Evolutionary conservation across 805 yeast species (phyloP), one percentile per base, ranked within the genome.

Genomic region (Kodamaea jinghongensis): DNA sequence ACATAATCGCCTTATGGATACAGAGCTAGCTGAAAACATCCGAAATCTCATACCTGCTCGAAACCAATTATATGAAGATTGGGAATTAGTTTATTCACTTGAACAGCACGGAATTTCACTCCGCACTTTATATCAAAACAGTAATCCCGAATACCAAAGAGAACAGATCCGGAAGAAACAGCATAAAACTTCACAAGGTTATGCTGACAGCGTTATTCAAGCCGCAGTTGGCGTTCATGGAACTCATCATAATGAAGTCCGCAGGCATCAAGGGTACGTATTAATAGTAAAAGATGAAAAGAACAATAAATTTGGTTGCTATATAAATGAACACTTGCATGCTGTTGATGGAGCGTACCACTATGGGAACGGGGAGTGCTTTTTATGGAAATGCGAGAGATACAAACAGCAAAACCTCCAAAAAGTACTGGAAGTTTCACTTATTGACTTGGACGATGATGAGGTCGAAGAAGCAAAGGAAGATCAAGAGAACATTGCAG

Each of bases 281-380:
- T 48, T 93, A 41, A 75, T 84, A 3, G 70, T 93, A 4, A 73
- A 73, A 55, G 98, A 93, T 55, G 65, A 72, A 10, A 62, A 71
- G 13, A 77, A 77, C 41, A 74, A 78, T 17, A 60, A 77, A 31
- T 89, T 90, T 65, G 97, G 97, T 0, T 83, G 87, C 10, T 90
- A 78, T 57, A 49, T 81, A 34, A 88, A 88, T 58, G 96, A 86
- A 49, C 70, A 75, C 39, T 71, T 86, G 43, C 79, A 76, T 43
- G 83, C 89, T 1, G 75, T 81, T 42, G 95, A 86, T 36, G 76
- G 76, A 35, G 78, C 78, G 51, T 71, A 86, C 42, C 91, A 81
- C 63, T 85, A 82, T 51, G 99, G 99, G 1, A 90, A 90, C 62
- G 96, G 97, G 1, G 96, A 91, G 59, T 89, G 98, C 55, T 90